Evolutionary conservation across 2,329 filamentous ascomycete genomes (phyloP), one percentile per base, ranked within the genome.

Genomic region (Fusarium mexicanum): DNA sequence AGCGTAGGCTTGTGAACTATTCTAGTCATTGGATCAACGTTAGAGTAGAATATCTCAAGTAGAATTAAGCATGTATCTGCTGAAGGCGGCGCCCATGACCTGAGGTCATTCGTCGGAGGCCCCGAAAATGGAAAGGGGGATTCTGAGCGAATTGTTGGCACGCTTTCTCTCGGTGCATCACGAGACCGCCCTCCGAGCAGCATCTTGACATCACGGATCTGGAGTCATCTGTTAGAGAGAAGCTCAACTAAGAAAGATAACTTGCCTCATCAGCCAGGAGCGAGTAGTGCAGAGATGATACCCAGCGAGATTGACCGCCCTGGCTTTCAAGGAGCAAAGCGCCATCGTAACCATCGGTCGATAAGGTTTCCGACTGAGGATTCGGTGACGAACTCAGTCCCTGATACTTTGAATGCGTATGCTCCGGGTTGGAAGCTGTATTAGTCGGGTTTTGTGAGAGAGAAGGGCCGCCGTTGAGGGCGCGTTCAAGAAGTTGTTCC

Each of bases 251-350:
- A 26, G 29, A 7, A 61, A 35, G 5, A 5, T 2, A 9, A 22
- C 5, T 18, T 61, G 4, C 59, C 59, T 61, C 47, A 37, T 61
- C 37, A 22, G 59, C 59, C 20, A 61, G 33, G 29, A 61, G 59
- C 37, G 59, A 53, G 59, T 61, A 61, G 48, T 61, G 59, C 8
- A 61, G 37, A 26, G 59, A 61, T 61, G 59, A 61, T 22, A 61
- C 37, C 59, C 59, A 61, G 29, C 59, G 59, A 5, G 59, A 55
- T 17, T 61, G 47, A 16, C 29, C 48, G 2, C 48, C 29, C 10
- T 37, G 18, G 29, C 18, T 24, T 31, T 55, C 59, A 8, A 55
- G 29, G n/a, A 61, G 59, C 37, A 61, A 61, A 29, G 59, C 59
- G 17, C 59, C 59, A 55, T 61, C 59, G 4, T 41, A 55, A 18